Percentiles rank a stretch among this genome's conserved stretches.
phyloP scores from a whole-genome alignment of 2,329 filamentous ascomycete genomes.

The Erysiphe neolycopersici region DNA sequence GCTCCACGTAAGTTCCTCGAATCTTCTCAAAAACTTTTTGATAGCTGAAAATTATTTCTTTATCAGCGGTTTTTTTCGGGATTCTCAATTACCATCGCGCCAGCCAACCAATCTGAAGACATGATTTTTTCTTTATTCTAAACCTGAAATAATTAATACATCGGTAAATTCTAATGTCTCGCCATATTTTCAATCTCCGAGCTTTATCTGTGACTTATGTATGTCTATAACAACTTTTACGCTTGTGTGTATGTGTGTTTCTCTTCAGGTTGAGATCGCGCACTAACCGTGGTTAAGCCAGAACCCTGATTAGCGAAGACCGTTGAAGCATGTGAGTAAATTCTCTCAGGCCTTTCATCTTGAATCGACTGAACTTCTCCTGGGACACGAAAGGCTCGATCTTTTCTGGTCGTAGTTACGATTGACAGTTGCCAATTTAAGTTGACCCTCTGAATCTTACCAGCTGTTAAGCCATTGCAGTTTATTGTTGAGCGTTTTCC shows the following conservation, averaged over 20 bases:
- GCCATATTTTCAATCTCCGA: background rate
- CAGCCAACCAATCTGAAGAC: background rate
- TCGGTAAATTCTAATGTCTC: too few species aligned
- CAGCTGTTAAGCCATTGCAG: background rate
- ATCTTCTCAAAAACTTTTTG: background rate
- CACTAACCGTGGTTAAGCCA: background rate
- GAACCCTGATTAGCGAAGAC: background rate
- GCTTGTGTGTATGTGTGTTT: background rate
- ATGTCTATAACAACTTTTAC: background rate
- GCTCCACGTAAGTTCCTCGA: background rate
- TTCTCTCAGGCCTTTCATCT: background rate
- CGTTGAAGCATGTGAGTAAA: background rate
- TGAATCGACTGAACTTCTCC: background rate
- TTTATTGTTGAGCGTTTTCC: background rate
- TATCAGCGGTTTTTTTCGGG: background rate
- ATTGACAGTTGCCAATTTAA: background rate
- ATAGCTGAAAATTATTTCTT: background rate
- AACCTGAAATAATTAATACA: too few species aligned
- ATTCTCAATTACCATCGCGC: background rate
- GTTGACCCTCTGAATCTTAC: background rate
- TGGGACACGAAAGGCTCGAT: background rate
- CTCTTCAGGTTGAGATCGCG: background rate
- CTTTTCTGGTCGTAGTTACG: background rate
- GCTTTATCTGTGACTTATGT: background rate
- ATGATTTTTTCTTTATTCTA: background rate